phyloP scores from a whole-genome alignment of 306 rosid species.

The Inga oerstediana region DNA sequence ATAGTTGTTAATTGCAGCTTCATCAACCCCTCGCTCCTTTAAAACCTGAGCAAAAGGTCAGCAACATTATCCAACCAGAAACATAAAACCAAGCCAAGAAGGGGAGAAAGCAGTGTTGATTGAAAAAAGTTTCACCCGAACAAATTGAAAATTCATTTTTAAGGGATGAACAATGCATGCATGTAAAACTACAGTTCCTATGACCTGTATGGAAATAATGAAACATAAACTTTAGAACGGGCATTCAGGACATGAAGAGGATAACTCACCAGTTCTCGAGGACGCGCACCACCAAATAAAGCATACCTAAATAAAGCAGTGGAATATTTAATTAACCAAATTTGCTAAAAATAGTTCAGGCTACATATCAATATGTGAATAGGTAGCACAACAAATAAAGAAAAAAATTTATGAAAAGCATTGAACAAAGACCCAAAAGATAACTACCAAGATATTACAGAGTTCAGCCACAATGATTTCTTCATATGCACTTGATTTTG shows the following conservation, averaged over 20 bases:
- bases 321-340: constrained; percentile 23
- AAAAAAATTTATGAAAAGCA: not conserved
- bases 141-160: not conserved
- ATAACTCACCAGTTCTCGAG: constrained; percentile 82
- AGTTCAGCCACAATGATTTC: constrained; percentile 15
- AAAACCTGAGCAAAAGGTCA: constrained; percentile 61
- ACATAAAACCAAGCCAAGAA: constrained; percentile 23
- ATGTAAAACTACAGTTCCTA: not conserved
- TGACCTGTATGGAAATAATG: not conserved
- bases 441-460: constrained; percentile 1
- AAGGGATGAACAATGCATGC: not conserved
- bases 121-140: not conserved
- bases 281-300: constrained; percentile 97
- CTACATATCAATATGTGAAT: not conserved
- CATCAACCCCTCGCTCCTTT: constrained; percentile 87
- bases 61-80: constrained; percentile 27
- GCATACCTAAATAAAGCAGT: constrained; percentile 61
- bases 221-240: constrained; percentile 11
- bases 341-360: constrained; percentile 21
- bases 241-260: constrained; percentile 9
- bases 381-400: not conserved
- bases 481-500: constrained; percentile 18
- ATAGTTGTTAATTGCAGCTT: constrained; percentile 48
- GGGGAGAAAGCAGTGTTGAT: not conserved
- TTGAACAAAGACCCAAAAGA: not conserved